Evolutionary conservation across 208 protist species (phyloP), one percentile per base, ranked within the genome.

Genomic region (Porcisia deanei): DNA sequence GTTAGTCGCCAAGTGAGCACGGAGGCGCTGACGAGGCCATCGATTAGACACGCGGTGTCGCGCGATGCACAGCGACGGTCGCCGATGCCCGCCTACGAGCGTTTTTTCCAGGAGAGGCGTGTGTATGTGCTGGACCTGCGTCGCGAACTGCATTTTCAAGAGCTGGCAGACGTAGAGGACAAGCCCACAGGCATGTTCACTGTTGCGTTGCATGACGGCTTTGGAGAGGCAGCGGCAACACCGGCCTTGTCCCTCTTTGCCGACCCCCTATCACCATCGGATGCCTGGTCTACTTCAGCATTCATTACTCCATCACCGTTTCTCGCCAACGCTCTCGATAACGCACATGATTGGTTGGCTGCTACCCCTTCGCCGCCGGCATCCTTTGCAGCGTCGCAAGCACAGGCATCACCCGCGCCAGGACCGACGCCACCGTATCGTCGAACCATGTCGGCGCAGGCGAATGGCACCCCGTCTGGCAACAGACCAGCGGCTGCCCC

Each of bases 71-170:
- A 8, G 69, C 76, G 9, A n/a, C 76, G 45, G 34, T 22, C 39
- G 22, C 64, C 41, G 37, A 81, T 73, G 71, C 70, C 69, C 59
- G 78, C 76, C 37, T 92, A 93, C 75, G 88, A 96, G 67, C 81
- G 79, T 55, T 91, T 96, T 68, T 84, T 85, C 53, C 74, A 84
- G 25, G 88, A 93, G 80, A 80, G 76, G 0, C 88, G 80, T n/a
- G 47, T 94, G 22, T 94, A 96, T 80, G 85, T 79, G 54, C 75
- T 92, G n/a, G 91, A 94, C 76, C 71, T 86, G 22, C 81, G 80
- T n/a, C 84, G 91, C 3, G 86, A 91, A 70, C 94, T 88, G 89
- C 77, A 91, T 60, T 91, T 94, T 74, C 85, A 84, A 52, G 91
- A 94, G 47, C 41, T 84, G 55, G 78, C 83, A 14, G 71, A 76